phyloP scores from a whole-genome alignment of 768 basidiomycete species.

The Boletus rubescentipes region DNA sequence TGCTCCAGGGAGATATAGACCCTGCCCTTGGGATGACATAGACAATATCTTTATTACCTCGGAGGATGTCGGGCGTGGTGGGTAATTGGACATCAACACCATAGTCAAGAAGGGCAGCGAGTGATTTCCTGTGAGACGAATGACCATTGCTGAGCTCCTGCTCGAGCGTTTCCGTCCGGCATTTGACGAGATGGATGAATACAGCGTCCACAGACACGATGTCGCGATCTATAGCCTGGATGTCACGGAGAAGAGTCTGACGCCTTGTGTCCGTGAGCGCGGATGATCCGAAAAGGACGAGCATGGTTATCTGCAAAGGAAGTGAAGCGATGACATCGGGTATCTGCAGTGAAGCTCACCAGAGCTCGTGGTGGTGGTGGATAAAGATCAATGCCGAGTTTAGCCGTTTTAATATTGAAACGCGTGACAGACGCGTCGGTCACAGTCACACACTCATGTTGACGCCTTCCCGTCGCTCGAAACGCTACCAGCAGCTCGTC shows the following conservation, averaged over 20 bases:
- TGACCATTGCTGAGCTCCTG: conserved; percentile 42
- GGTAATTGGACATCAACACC: conserved; percentile 69
- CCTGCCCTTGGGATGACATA: conserved; percentile 84
- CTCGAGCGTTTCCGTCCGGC: conserved; percentile 45
- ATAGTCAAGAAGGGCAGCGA: conserved; percentile 77
- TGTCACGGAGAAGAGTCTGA: conserved; percentile 56
- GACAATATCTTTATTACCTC: conserved; percentile 42
- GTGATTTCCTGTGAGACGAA: conserved; percentile 49
- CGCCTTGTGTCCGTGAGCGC: conserved; percentile 71
- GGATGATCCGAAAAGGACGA: conserved; percentile 77
- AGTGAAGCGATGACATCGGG: neutral
- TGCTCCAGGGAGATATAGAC: conserved; percentile 98
- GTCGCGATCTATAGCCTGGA: conserved; percentile 51
- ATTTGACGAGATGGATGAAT: conserved; percentile 84
- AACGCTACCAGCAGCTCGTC: conserved; percentile 36
- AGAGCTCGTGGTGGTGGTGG: conserved; percentile 4
- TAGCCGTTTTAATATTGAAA: conserved; percentile 3
- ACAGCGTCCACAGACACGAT: conserved; percentile 76
- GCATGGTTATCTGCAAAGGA: conserved; percentile 48
- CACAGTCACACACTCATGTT: conserved; percentile 16
- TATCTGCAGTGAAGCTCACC: conserved; percentile 10
- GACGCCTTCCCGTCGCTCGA: conserved; percentile 37
- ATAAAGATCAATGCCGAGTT: conserved; percentile 8
- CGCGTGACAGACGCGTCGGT: conserved; percentile 24
- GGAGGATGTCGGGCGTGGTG: conserved; percentile 38